phyloP scores from a whole-genome alignment of 23 red algal species.

The Rhodosorus marinus region DNA sequence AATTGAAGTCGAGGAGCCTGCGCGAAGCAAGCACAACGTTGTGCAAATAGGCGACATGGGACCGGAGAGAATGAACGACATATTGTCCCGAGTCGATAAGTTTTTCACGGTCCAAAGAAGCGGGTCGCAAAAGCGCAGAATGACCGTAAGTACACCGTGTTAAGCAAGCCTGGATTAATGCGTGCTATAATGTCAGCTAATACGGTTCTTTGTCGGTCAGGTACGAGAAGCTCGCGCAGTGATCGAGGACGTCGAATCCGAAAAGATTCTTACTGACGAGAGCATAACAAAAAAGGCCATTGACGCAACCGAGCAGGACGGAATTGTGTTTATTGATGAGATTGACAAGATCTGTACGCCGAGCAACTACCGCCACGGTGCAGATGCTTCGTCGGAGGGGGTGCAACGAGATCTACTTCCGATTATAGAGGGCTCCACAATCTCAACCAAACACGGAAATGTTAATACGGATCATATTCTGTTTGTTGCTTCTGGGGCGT shows the following conservation, averaged over 20 bases:
- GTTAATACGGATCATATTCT: constrained; percentile 77
- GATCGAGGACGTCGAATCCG: constrained; percentile 59
- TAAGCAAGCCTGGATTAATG: too few relatives aligned
- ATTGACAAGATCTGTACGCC: constrained; percentile 86
- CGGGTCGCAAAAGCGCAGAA: constrained; percentile 31
- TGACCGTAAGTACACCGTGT: too few relatives aligned
- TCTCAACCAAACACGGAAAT: constrained; percentile 75
- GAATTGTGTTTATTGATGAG: constrained; percentile 89
- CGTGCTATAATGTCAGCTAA: too few relatives aligned
- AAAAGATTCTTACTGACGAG: constrained; percentile 65
- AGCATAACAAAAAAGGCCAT: constrained; percentile 39
- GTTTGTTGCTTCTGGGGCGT: constrained; percentile 74
- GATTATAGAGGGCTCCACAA: constrained; percentile 64
- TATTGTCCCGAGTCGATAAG: constrained; percentile 28
- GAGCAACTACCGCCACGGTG: constrained; percentile 33
- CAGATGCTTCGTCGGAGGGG: constrained; percentile 67
- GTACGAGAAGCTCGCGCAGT: constrained; percentile 58
- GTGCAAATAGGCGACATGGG: constrained; percentile 23
- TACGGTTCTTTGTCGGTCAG: too few relatives aligned
- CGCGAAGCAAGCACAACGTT: constrained; percentile 1
- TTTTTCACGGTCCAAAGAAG: constrained; percentile 51
- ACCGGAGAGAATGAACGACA: constrained; percentile 47
- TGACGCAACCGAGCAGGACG: constrained; percentile 53
- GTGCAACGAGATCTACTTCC: constrained; percentile 77
- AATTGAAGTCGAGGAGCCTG: constrained; percentile 69